phyloP scores from a whole-genome alignment of 164 flowering plant genomes.

The Vitis rotundifolia region DNA sequence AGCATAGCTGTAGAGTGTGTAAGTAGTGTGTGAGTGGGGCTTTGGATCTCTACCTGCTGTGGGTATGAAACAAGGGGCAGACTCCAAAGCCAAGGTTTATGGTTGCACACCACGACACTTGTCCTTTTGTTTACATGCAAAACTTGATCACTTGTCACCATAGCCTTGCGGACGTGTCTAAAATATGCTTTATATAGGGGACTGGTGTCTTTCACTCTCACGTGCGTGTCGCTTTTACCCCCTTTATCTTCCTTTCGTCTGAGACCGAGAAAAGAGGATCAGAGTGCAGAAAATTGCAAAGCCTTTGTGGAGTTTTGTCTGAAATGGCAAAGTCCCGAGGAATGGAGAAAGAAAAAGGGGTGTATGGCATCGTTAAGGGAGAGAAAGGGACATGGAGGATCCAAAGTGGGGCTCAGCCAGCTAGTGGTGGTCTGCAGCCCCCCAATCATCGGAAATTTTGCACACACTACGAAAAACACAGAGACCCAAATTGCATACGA shows the following conservation, averaged over 20 bases:
- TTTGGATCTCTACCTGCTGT: no score
- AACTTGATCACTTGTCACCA: constrained; percentile 13
- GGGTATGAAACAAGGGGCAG: neutral
- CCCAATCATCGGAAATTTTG: constrained; percentile 21
- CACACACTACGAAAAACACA: constrained; percentile 36
- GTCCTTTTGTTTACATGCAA: constrained; percentile 14
- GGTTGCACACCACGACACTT: constrained; percentile 12
- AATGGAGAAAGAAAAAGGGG: neutral
- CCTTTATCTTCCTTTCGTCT: neutral
- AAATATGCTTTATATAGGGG: neutral
- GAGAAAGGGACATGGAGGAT: neutral
- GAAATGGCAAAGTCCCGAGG: constrained; percentile 14
- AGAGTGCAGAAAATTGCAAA: neutral
- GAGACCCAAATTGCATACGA: constrained; percentile 13
- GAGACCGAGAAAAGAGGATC: neutral
- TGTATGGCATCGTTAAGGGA: no score
- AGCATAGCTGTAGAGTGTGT: no score
- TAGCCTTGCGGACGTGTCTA: neutral
- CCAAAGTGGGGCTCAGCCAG: no score
- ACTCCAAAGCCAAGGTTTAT: neutral
- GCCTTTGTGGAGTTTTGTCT: constrained; percentile 7
- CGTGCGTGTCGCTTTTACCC: neutral
- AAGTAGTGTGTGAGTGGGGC: neutral
- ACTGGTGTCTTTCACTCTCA: neutral
- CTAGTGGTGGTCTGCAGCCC: neutral